Evolutionary conservation across 805 yeast species (phyloP), one percentile per base, ranked within the genome.

Genomic region (Saitoella complicata): DNA sequence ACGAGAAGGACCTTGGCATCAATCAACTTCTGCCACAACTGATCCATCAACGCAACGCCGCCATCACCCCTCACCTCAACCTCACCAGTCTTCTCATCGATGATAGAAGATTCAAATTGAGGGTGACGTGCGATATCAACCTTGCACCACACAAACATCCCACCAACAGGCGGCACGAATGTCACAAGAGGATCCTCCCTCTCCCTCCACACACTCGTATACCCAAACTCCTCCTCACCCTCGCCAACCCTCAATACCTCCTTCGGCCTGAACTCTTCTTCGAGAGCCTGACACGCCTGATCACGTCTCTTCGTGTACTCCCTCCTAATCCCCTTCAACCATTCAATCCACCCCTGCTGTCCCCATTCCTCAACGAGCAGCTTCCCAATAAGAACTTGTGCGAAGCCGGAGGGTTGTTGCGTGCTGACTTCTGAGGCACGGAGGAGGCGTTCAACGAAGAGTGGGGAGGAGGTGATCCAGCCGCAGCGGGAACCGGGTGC

Each of bases 401-500:
- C 66, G 60, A 85, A 74, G 6, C 96, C 96, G 5, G 86, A 71
- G 12, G 94, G 78, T 42, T 76, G 68, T 64, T 86, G 95, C 51
- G 81, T 71, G 5, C 82, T 67, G 50, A 80, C 87, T 66, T 87
- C 96, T 56, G 81, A 84, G 45, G 79, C 66, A 53, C 91, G 71
- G 43, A 77, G 60, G 54, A 67, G 70, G 53, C 88, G 71, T 61
- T 80, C 85, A 52, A 82, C 57, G 42, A 86, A 60, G 11, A 56
- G 52, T 39, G 67, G 65, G 60, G 81, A 86, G 48, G 80, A 94
- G 30, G 82, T 78, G 49, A 86, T 69, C 95, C 95, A 86, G 44
- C 95, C 95, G 47, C 82, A 58, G 66, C 96, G 78, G 32, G 77
- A 57, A 53, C 95, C 95, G 11, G 96, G 96, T 3, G 95, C 95